Evolutionary conservation across 2,329 filamentous ascomycete species (phyloP).

Genomic region (Nigrospora sphaerica): DNA sequence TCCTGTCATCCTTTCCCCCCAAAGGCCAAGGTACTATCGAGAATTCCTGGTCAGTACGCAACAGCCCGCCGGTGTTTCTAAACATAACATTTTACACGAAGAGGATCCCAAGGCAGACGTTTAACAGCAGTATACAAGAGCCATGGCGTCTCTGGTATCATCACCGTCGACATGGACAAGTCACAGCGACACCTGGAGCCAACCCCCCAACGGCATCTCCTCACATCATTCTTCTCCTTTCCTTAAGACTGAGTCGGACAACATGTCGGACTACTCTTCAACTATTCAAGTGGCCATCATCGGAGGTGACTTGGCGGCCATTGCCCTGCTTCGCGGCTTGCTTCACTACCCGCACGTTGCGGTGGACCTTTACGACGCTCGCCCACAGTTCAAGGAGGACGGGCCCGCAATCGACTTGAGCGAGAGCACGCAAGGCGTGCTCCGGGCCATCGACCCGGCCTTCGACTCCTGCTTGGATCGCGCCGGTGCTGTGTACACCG

Average conservation of each 20-base stretch:
- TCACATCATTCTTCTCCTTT: neutral
- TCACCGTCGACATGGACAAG: conserved; percentile 1
- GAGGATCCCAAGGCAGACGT: too few species aligned
- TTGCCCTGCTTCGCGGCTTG: conserved; percentile 16
- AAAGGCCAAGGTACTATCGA: too few species aligned
- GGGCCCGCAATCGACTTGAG: conserved; percentile 13
- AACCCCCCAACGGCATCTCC: neutral
- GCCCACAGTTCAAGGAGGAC: conserved; percentile 15
- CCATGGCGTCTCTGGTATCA: neutral
- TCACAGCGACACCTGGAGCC: neutral
- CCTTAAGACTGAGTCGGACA: neutral
- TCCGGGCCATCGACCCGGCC: conserved; percentile 16
- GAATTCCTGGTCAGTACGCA: too few species aligned
- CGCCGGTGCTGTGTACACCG: conserved; percentile 15
- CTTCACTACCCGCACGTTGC: conserved; percentile 18
- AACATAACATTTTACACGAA: too few species aligned
- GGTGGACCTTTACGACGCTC: conserved; percentile 20
- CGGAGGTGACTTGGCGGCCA: conserved; percentile 17
- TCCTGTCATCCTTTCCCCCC: too few species aligned
- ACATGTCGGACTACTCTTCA: conserved; percentile 12
- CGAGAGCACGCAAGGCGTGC: conserved; percentile 10
- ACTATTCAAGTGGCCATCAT: conserved; percentile 21
- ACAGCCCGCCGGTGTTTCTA: too few species aligned
- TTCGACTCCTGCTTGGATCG: conserved; percentile 15
- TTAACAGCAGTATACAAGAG: too few species aligned